Base-by-base conservation (phyloP, 257 asterid species). In the Solanum sitiens region DNA sequence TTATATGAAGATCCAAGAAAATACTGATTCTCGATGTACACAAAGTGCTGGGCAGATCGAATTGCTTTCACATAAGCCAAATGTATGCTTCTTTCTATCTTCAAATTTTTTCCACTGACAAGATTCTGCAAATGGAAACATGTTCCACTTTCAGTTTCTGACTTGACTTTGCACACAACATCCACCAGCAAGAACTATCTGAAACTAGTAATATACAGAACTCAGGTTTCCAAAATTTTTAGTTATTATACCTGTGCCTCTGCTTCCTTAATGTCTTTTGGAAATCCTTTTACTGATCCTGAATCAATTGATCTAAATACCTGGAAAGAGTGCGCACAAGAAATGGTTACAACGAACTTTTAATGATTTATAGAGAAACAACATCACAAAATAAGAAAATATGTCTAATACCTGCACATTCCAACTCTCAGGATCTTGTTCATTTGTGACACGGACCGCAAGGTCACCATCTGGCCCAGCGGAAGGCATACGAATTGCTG, bases 271-370 rank as follows among this genome's bases (percentile, higher is more conserved):
- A 92, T 94, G 85, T 88, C 91, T 88, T 95, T 94, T 56, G 99
- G 99, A 82, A 97, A 97, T 72, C 99, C 99, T 91, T 93, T 96
- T 84, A 97, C 87, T 3, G 99, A 97, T 76, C 99, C 99, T 1
- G 99, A 97, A 91, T 97, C 99, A 85, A 97, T 94, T 25, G 99
- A 97, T 86, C 98, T 97, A 75, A 97, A 97, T 86, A 97, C 92
- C 99, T 97, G 92, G 45, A 32, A 87, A 79, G 33, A 72, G 33
- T 50, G 39, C 84, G 74, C 82, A 70, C 72, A 87, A 44, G 82
- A 47, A 33, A 82, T 72, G 35, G 67, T 42, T 45, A 18, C 33
- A 80, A 35, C 30, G 5, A 87, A 42, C 53, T 87, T 15, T 86
- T 50, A 86, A 14, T 37, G 27, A 72, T 71, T 71, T 40, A 73